A percentile compares a stretch with the other conserved stretches of the same genome.
Evolutionary conservation across 768 basidiomycete species (phyloP).

Genomic region (Suillus spraguei): DNA sequence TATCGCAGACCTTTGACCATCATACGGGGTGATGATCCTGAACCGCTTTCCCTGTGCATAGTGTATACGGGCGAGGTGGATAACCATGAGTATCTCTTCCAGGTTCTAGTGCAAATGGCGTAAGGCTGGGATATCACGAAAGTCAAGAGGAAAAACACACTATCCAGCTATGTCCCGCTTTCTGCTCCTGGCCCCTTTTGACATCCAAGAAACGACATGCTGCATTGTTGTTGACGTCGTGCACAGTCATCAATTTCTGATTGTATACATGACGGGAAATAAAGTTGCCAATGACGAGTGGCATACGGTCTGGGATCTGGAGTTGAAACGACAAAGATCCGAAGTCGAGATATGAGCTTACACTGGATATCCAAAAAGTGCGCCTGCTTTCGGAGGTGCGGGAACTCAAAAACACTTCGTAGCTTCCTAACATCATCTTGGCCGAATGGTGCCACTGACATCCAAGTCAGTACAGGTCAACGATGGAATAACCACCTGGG

Average conservation of each 20-base stretch:
- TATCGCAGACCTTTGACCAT: conserved; percentile 61
- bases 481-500: neutral
- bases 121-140: neutral
- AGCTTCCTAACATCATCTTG: conserved; percentile 67
- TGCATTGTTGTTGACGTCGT: conserved; percentile 40
- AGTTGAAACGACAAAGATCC: no score
- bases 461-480: conserved; percentile 5
- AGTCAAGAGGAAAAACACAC: no score
- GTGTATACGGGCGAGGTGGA: conserved; percentile 56
- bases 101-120: conserved; percentile 49
- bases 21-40: conserved; percentile 80
- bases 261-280: conserved; percentile 71
- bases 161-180: conserved; percentile 29
- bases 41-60: conserved; percentile 48
- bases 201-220: conserved; percentile 44
- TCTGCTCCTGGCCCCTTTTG: conserved; percentile 32
- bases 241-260: conserved; percentile 55
- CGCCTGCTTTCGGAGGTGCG: conserved; percentile 51
- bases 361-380: conserved; percentile 75
- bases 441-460: conserved; percentile 75
- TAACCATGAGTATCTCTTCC: conserved; percentile 51
- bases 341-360: conserved; percentile 35
- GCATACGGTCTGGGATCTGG: conserved; percentile 70
- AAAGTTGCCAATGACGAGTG: conserved; percentile 68
- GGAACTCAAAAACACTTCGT: conserved; percentile 74